Evolutionary conservation across 1,139 yeast species (phyloP), one percentile per base, ranked within the genome.

Genomic region (Yamadazyma atmosphaerica): DNA sequence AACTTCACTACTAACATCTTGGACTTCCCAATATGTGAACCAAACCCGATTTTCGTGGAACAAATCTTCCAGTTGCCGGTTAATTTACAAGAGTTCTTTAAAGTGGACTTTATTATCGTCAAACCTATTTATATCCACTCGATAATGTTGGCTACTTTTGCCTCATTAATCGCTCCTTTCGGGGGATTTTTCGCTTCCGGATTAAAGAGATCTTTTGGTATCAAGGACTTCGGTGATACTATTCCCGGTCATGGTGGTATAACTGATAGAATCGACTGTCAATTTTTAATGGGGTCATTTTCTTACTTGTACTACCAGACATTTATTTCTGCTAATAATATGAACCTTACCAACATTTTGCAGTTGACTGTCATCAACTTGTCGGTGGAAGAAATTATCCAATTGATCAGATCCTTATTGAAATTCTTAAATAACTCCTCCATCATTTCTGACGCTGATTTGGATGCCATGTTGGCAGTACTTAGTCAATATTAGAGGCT

Each of bases 111-210:
- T 32, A 62, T 88, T 19, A 71, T 81, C 16, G 58, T 89, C 37
- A 88, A 86, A 54, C 98, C 98, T 34, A 81, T 92, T 39, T 89
- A 92, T 60, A 76, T 90, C 68, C 99, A 92, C 58, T 83, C 95
- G 3, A 75, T 88, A 43, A 76, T 83, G 34, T 70, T 92, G 50
- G 95, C 97, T 10, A 85, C 96, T 2, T 92, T 94, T 73, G 98
- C 99, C 7, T 90, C 98, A 1, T 74, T 94, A 49, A 85, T 92
- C 61, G 99, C 99, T 2, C 99, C 99, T 42, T 92, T 92, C 60
- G 99, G 99, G 38, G 99, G 99, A 1, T 92, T 92, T 62, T 92
- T 92, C 54, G 98, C 98, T 3, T 85, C 95, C 36, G 99, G 98
- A 11, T 74, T 94, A 53, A 92, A 92, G 69, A 82, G 99, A 63